These are phyloP conservation scores for Wickerhamiella dianesei DNA, from an alignment of 805 yeast genomes.

Conservation along the genomic window DNA sequence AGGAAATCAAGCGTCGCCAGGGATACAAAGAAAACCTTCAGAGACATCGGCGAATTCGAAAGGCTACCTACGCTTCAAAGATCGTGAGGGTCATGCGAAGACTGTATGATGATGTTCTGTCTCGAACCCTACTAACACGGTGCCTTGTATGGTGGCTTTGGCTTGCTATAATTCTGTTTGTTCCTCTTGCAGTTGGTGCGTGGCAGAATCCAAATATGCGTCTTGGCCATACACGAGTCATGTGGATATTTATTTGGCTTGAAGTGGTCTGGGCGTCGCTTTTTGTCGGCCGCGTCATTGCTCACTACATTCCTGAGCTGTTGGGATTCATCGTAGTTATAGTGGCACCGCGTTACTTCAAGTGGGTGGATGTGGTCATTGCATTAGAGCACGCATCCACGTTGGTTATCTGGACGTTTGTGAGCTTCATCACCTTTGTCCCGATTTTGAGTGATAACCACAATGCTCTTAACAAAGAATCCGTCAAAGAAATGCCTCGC, in stretches of 20 bases:
- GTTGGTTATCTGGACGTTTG: conserved; percentile 25
- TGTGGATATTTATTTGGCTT: conserved; percentile 31
- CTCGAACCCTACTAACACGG: conserved; percentile 22
- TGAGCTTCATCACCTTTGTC: conserved; percentile 27
- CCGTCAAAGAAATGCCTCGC: conserved; percentile 14
- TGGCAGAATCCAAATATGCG: conserved; percentile 21
- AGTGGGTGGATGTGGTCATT: conserved; percentile 22
- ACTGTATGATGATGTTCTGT: conserved; percentile 11
- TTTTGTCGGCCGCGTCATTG: conserved; percentile 23
- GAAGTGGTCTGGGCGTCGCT: conserved; percentile 29
- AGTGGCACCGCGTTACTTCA: conserved; percentile 23
- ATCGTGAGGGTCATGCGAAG: conserved; percentile 11
- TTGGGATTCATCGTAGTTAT: conserved; percentile 22
- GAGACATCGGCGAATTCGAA: conserved; percentile 15
- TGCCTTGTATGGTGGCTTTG: conserved; percentile 27
- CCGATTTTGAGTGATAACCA: conserved; percentile 24
- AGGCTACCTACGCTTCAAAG: conserved; percentile 11
- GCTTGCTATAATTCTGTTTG: conserved; percentile 25
- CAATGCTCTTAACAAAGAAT: conserved; percentile 11
- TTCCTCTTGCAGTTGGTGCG: conserved; percentile 29
- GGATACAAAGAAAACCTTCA: conserved; percentile 17
- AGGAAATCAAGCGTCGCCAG: conserved; percentile 3
- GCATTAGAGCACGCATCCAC: conserved; percentile 27
- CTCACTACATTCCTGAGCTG: conserved; percentile 25
- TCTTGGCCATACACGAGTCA: conserved; percentile 25